phyloP scores from a whole-genome alignment of 2,329 filamentous ascomycete species.

The Lachnellula arida region DNA sequence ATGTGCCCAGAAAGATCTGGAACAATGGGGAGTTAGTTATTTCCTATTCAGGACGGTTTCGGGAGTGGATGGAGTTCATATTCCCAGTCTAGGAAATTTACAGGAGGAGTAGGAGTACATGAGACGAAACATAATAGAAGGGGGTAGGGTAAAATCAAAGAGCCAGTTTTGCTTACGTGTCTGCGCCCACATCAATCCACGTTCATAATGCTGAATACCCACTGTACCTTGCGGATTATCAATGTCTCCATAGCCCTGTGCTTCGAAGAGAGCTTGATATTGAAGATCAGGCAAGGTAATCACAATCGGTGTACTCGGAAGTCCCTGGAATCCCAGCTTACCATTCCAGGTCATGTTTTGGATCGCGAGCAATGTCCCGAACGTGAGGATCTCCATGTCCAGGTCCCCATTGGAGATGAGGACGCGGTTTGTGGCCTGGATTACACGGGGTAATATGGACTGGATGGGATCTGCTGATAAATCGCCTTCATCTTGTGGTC shows the following conservation, averaged over 20 bases:
- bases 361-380: slow-evolving; percentile 47
- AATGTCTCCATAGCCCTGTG: slow-evolving; percentile 38
- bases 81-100: too few species aligned
- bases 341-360: slow-evolving; percentile 53
- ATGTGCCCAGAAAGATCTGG: slow-evolving; percentile 31
- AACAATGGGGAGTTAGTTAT: too few species aligned
- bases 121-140: too few species aligned
- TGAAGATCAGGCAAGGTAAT: slow-evolving; percentile 22
- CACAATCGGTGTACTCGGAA: slow-evolving; percentile 31
- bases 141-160: too few species aligned
- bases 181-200: slow-evolving; percentile 36
- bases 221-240: slow-evolving; percentile 45
- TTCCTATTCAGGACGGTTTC: too few species aligned
- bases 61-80: too few species aligned
- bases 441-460: slow-evolving; percentile 42
- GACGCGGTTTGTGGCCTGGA: slow-evolving; percentile 47
- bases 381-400: slow-evolving; percentile 45
- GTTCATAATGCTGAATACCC: slow-evolving; percentile 34
- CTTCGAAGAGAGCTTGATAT: slow-evolving; percentile 12
- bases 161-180: slow-evolving; percentile 16
- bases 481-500: slow-evolving; percentile 30
- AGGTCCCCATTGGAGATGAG: slow-evolving; percentile 45
- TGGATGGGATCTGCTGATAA: slow-evolving; percentile 35
- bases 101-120: too few species aligned
- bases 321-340: slow-evolving; percentile 40